Percentiles rank a stretch among this genome's conserved stretches.
phyloP scores from a whole-genome alignment of 148 eudicot species.

The Gaultheria prostrata region DNA sequence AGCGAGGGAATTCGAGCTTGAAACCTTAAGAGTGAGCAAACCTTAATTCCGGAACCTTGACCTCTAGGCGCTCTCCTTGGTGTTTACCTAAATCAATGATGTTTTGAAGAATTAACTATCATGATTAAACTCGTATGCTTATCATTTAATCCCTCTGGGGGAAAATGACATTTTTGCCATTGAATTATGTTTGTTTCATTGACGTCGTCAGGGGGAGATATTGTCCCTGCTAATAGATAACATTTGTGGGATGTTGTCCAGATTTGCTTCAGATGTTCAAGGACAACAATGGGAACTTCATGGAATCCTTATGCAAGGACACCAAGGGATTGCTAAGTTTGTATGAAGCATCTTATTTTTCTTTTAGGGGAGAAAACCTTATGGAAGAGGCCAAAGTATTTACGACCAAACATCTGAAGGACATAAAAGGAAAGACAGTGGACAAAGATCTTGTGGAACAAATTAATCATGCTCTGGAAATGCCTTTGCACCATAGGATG shows the following conservation, averaged over 20 bases:
- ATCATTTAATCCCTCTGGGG: too few relatives aligned
- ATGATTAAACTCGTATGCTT: too few relatives aligned
- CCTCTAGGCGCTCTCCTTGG: too few relatives aligned
- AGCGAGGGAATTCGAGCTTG: too few relatives aligned
- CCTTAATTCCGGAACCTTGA: too few relatives aligned
- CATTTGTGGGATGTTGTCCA: background rate
- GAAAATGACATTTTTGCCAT: too few relatives aligned
- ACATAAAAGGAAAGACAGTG: background rate
- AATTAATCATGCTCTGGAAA: background rate
- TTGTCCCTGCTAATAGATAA: too few relatives aligned
- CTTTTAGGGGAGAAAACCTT: background rate
- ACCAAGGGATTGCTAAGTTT: background rate
- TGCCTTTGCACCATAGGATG: slow-evolving; percentile 6
- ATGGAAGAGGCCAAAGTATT: slow-evolving; percentile 3
- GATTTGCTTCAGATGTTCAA: background rate
- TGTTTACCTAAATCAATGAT: too few relatives aligned
- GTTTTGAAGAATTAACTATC: too few relatives aligned
- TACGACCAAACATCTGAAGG: background rate
- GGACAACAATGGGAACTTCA: background rate
- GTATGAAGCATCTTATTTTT: background rate
- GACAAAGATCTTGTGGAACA: background rate
- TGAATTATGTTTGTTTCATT: too few relatives aligned
- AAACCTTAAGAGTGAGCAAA: too few relatives aligned
- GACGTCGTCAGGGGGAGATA: too few relatives aligned
- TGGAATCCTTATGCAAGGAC: background rate